phyloP scores from a whole-genome alignment of 164 flowering plant species.

The Aristolochia californica region DNA sequence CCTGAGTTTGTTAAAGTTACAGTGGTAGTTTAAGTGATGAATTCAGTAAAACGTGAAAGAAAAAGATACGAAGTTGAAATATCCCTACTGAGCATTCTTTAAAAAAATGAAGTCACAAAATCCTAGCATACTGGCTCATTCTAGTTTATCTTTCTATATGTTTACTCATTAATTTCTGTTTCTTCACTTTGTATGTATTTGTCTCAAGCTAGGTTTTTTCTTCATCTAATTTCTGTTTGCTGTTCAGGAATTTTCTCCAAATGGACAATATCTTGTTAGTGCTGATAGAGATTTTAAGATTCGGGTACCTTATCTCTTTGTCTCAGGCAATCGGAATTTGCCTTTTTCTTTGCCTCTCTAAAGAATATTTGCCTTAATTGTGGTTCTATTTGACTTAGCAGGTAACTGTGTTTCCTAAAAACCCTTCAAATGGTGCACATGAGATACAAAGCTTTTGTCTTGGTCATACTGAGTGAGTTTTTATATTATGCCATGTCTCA shows the following conservation, averaged over 20 bases:
- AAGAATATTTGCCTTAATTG: conserved; percentile 1
- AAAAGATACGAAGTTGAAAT: too few relatives aligned
- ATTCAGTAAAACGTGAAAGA: too few relatives aligned
- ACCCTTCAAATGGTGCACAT: conserved; percentile 73
- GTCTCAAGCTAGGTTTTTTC: background rate
- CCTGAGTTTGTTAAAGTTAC: too few relatives aligned
- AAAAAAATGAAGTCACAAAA: too few relatives aligned
- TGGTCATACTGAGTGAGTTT: conserved; percentile 73
- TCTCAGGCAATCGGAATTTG: background rate
- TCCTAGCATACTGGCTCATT: too few relatives aligned
- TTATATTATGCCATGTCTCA: background rate
- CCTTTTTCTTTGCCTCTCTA: background rate
- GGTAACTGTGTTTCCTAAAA: conserved; percentile 74
- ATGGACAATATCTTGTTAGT: conserved; percentile 66
- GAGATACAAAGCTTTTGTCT: conserved; percentile 94
- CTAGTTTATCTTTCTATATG: too few relatives aligned
- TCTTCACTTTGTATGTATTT: background rate
- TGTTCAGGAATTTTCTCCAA: conserved; percentile 86
- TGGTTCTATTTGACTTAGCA: conserved; percentile 19
- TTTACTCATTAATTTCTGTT: background rate
- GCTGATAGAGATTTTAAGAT: conserved; percentile 96
- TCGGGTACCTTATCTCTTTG: conserved; percentile 49
- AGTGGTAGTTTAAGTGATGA: too few relatives aligned
- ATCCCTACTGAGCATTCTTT: too few relatives aligned
- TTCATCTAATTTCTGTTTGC: background rate